phyloP scores from a whole-genome alignment of 202 grass and related monocot species.

The Saccharum hybrid region DNA sequence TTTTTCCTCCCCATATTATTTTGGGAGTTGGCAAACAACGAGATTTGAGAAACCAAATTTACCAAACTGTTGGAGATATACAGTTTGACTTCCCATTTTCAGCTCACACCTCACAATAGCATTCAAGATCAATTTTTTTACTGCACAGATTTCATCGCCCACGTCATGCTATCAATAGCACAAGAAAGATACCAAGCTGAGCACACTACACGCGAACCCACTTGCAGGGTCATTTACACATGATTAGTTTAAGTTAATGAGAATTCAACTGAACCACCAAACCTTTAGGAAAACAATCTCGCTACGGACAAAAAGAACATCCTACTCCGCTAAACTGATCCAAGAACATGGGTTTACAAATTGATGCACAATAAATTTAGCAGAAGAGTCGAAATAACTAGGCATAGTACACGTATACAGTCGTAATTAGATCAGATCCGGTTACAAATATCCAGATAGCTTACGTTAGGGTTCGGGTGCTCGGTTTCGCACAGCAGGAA shows the following conservation, averaged over 20 bases:
- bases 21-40: no score
- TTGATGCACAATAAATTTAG: neutral
- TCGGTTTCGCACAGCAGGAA: conserved; percentile 7
- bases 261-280: neutral
- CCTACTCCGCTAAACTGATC: neutral
- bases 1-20: no score
- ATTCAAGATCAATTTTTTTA: neutral
- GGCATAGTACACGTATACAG: neutral
- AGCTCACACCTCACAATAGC: neutral
- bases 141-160: neutral
- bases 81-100: neutral
- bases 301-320: neutral
- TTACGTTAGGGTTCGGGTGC: neutral
- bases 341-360: neutral
- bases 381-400: no score
- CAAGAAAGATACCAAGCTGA: neutral
- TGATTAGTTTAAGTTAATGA: neutral
- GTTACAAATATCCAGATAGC: no score
- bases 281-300: neutral
- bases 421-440: neutral
- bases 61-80: no score
- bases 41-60: no score
- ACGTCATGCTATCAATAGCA: neutral
- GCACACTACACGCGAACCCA: neutral
- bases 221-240: neutral